These are phyloP conservation scores for Cladosporium cucumerinum DNA, from an alignment of 2,329 filamentous ascomycete genomes.

Conservation along the genomic window DNA sequence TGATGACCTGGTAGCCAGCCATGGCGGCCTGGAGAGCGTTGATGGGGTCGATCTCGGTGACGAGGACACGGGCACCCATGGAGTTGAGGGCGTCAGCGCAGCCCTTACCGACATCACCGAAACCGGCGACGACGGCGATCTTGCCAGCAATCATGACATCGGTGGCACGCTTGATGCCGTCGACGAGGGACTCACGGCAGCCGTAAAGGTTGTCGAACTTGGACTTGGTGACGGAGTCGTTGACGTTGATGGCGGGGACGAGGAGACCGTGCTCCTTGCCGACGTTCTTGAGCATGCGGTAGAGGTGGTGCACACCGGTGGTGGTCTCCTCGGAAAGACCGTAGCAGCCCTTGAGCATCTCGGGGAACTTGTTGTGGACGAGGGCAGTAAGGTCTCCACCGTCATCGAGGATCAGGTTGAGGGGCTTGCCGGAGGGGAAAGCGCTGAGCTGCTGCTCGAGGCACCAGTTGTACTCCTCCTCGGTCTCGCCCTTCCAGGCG, in stretches of 20 bases:
- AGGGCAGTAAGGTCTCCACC: conserved; percentile 95
- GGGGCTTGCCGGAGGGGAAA: conserved; percentile 94
- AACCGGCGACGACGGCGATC: conserved; percentile 95
- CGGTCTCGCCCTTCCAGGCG: conserved; percentile 86
- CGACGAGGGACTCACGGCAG: conserved; percentile 96
- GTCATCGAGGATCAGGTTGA: conserved; percentile 99
- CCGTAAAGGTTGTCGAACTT: conserved; percentile 99
- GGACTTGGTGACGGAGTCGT: conserved; percentile 99
- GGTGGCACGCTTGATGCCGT: conserved; percentile 99
- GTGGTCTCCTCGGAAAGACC: conserved; percentile 99
- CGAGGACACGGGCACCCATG: conserved; percentile 95
- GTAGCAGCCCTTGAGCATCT: conserved; percentile 97
- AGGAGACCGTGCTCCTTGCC: conserved; percentile 68
- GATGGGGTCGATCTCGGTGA: conserved; percentile 98
- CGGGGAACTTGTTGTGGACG: conserved; percentile 96
- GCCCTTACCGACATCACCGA: conserved; percentile 98
- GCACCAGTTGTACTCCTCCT: conserved; percentile 99
- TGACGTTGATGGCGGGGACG: conserved; percentile 97
- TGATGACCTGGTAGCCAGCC: conserved; percentile 92
- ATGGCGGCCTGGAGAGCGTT: conserved; percentile 99
- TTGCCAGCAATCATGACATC: conserved; percentile 99
- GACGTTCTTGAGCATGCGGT: conserved; percentile 86
- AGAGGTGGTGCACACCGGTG: conserved; percentile 98
- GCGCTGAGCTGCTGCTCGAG: conserved; percentile 94
- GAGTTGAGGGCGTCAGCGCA: conserved; percentile 92